phyloP scores from a whole-genome alignment of 2,329 filamentous ascomycete species.

The Bimuria novae-zelandiae region DNA sequence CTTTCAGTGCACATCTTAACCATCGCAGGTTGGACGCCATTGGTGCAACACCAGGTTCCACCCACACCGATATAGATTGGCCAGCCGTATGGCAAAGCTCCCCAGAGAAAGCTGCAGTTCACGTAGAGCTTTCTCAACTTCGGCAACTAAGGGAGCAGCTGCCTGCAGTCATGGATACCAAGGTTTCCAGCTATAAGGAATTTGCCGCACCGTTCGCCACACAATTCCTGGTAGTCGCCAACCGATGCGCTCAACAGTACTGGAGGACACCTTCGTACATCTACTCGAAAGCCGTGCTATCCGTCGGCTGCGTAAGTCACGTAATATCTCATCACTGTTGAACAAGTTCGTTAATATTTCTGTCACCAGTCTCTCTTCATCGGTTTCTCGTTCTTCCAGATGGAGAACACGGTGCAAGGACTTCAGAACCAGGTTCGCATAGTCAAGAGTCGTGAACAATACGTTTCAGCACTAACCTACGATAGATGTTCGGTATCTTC shows the following conservation, averaged over 20 bases:
- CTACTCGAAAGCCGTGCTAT: constrained; percentile 77
- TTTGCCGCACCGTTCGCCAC: constrained; percentile 75
- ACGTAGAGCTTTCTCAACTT: constrained; percentile 48
- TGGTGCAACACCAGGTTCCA: constrained; percentile 56
- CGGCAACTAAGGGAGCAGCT: constrained; percentile 43
- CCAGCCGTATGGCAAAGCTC: constrained; percentile 54
- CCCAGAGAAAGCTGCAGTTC: constrained; percentile 50
- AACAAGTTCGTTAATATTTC: not conserved
- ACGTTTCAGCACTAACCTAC: not conserved
- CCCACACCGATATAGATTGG: constrained; percentile 56
- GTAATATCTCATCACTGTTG: not conserved
- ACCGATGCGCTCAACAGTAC: constrained; percentile 86
- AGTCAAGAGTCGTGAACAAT: not conserved
- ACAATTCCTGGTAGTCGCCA: constrained; percentile 70
- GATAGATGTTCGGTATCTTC: constrained; percentile 78
- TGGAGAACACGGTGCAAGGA: constrained; percentile 73
- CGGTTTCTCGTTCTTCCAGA: constrained; percentile 78
- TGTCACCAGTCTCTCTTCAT: constrained; percentile 66
- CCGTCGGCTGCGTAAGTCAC: constrained; percentile 55
- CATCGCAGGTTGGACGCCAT: constrained; percentile 52
- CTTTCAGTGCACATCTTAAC: not conserved
- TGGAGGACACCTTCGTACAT: constrained; percentile 91
- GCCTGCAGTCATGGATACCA: constrained; percentile 46
- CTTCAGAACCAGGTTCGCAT: constrained; percentile 69
- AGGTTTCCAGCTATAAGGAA: constrained; percentile 66